These are phyloP conservation scores for Pelargonium nanum DNA, from an alignment of 345 rosid species.

Conservation along the genomic window DNA sequence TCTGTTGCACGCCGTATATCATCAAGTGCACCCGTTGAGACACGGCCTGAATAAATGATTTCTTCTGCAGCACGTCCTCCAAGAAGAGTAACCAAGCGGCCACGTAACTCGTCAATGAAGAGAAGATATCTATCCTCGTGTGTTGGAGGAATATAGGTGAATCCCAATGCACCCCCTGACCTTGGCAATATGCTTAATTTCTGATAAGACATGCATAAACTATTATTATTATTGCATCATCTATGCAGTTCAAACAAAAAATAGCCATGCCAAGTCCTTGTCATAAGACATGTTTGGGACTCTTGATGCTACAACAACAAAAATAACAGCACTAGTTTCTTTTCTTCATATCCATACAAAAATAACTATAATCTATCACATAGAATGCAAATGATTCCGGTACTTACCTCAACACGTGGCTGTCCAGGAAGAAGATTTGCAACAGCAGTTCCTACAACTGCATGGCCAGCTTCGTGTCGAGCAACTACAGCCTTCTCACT, in stretches of 20 bases:
- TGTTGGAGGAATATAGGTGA: constrained; percentile 74
- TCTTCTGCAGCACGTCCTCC: constrained; percentile 99
- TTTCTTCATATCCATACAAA: no score
- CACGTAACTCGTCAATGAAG: constrained; percentile 84
- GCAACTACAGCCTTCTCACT: constrained; percentile 92
- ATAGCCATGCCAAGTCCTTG: background rate
- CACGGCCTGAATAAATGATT: constrained; percentile 76
- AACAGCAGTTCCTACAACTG: constrained; percentile 92
- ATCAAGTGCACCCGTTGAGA: constrained; percentile 91
- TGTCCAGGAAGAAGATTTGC: constrained; percentile 86
- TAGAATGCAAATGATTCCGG: background rate
- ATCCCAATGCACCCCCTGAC: constrained; percentile 93
- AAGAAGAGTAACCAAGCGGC: constrained; percentile 90
- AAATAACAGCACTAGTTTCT: background rate
- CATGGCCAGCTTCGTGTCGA: constrained; percentile 97
- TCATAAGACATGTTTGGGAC: background rate
- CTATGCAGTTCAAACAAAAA: background rate
- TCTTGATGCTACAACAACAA: background rate
- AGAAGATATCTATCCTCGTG: constrained; percentile 86
- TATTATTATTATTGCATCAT: background rate
- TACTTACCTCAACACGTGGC: constrained; percentile 74
- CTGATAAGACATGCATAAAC: constrained; percentile 27
- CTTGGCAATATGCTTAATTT: constrained; percentile 96
- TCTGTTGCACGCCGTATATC: constrained; percentile 93
- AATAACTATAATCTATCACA: no score